Evolutionary conservation across 352 stramenopile genomes (phyloP), one percentile per base, ranked within the genome.

Genomic region (Blastocystis sp.): DNA sequence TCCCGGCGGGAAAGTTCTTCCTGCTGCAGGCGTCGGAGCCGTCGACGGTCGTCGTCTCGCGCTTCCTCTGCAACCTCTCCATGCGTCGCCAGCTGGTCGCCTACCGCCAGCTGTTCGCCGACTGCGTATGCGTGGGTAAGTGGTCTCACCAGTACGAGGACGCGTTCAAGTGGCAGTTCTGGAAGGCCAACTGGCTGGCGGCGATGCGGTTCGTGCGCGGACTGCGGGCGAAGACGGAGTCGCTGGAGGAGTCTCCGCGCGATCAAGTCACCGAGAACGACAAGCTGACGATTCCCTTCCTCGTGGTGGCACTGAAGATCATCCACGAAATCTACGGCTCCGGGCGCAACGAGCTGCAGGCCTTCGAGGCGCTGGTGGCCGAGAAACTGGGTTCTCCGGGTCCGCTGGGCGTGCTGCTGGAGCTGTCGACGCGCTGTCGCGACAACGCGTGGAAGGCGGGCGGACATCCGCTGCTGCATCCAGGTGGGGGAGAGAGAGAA

Each of bases 121-220:
- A 63, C 14, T 18, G 18, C 21, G 51, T 81, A 46, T 11, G n/a
- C 4, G 1, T 63, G 21, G 3, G 18, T 4, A 51, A 11, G 32
- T 24, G 51, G 18, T 63, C 40, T 54, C 11, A 44, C 4, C 42
- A 54, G 46, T 63, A 48, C 27, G 69, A 81, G n/a, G 69, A 81
- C 21, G 18, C n/a, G 4, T 81, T 64, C 69, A 81, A 81, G 53
- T 81, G 69, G 69, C 69, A 64, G 69, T 81, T 81, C 34, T 81
- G 69, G 69, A 81, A 81, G 32, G 40, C 63, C 7, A 64, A 63
- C 14, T 81, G 69, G 69, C 34, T 81, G 32, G 51, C 48, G 0
- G 44, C 69, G 2, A 64, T 65, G 46, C 49, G 69, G 34, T 81
- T 63, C 42, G 8, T 81, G 29, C 69, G 69, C 1, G 29, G 6